Evolutionary conservation across 805 yeast genomes (phyloP), one percentile per base, ranked within the genome.

Genomic region (Kuraishia hungarica): DNA sequence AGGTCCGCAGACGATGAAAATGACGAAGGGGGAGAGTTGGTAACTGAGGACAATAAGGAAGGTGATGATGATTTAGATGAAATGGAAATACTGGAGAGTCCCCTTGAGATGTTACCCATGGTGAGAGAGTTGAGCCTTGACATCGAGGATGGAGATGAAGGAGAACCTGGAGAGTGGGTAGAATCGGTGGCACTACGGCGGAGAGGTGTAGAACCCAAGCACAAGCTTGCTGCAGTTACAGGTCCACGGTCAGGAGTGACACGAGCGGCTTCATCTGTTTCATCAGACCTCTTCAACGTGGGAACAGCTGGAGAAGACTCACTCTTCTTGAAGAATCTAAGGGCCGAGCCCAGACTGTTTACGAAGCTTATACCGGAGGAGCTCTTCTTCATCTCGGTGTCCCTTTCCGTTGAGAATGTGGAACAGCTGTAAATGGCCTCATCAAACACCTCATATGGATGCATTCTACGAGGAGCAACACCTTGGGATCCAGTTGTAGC

Each of bases 391-490:
- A 54, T 28, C 50, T 47, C 10, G 39, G 47, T 28, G 21, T 10
- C 50, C 43, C 35, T 6, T 49, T 35, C 10, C 51, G 23, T 15
- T 39, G 54, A 22, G 53, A 35, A 15, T 21, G 50, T 35, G 20
- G 64, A 60, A 53, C 68, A 64, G 6, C 71, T 73, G 64, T 83
- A 84, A 35, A 82, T 75, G 1, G 87, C 84, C 61, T 84, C 89
- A 65, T 84, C 89, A 53, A 84, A 75, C 2, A 84, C 75, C 59
- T 84, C 89, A 64, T 75, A 84, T 0, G 87, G 79, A 64, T 81
- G 84, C 1, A 81, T 75, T n/a, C 51, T 20, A n/a, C 29, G 29
- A 17, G 28, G 24, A 22, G 8, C 24, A n/a, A 28, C 28, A 4
- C 21, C 35, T 19, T n/a, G 24, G 35, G 35, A 22, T 17, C 35